These are phyloP conservation scores for Mariannaea sp. DNA, from an alignment of 2,329 filamentous ascomycete species.

Conservation along the genomic window DNA sequence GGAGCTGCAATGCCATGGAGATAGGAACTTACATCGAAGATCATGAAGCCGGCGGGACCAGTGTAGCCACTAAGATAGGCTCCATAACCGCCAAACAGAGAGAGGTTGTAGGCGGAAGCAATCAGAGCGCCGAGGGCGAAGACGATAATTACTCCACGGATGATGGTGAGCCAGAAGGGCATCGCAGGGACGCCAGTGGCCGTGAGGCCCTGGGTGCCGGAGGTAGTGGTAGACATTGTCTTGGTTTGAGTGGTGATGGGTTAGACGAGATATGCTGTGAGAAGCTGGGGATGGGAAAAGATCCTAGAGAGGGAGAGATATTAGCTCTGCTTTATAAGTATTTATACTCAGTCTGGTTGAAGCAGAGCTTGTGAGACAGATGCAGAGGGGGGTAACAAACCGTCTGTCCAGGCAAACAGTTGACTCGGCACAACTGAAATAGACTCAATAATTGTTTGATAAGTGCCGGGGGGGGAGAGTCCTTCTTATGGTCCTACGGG, in stretches of 20 bases:
- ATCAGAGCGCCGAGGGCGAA: slow-evolving; percentile 48
- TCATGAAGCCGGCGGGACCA: slow-evolving; percentile 49
- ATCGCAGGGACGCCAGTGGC: slow-evolving; percentile 44
- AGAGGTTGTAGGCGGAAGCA: slow-evolving; percentile 47
- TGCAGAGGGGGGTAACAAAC: neutral
- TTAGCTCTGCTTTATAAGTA: neutral
- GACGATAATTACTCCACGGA: slow-evolving; percentile 46
- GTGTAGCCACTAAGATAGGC: slow-evolving; percentile 35
- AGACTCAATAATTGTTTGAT: neutral
- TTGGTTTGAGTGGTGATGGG: neutral
- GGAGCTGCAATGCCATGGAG: neutral
- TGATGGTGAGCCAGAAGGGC: slow-evolving; percentile 45
- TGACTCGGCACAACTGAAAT: neutral
- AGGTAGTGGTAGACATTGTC: slow-evolving; percentile 20
- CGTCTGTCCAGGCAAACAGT: neutral
- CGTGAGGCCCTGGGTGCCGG: slow-evolving; percentile 39
- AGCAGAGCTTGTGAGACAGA: neutral
- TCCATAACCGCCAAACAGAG: slow-evolving; percentile 37
- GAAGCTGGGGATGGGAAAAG: neutral
- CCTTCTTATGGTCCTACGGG: slow-evolving; percentile 1
- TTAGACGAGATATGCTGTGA: neutral
- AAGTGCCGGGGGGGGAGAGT: neutral
- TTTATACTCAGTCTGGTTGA: too few species aligned
- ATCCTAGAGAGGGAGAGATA: neutral
- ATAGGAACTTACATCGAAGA: slow-evolving; percentile 50